Evolutionary conservation across 768 basidiomycete genomes (phyloP).

Genomic region (Lenzites betulinus): DNA sequence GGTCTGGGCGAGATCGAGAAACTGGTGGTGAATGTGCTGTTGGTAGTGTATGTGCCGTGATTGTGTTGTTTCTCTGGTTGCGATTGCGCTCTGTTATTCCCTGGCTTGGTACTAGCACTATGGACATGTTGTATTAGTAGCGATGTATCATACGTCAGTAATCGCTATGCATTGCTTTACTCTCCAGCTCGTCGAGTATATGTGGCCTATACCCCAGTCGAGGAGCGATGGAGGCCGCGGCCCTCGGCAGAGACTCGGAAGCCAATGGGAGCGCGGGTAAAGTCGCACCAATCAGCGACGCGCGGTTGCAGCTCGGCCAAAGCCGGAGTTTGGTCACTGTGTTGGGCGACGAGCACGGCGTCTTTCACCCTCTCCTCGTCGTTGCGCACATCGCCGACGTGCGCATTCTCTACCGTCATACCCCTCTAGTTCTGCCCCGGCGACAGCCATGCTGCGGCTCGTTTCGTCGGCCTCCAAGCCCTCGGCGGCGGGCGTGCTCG

Average conservation of each 20-base stretch:
- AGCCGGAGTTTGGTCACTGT: conserved; percentile 28
- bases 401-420: conserved; percentile 14
- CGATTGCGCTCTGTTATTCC: conserved; percentile 23
- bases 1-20: conserved; percentile 64
- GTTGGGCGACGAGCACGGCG: conserved; percentile 26
- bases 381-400: conserved; percentile 24
- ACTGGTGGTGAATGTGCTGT: conserved; percentile 71
- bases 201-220: neutral
- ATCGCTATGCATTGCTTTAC: conserved; percentile 3
- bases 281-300: conserved; percentile 18
- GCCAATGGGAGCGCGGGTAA: conserved; percentile 12
- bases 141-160: conserved; percentile 22
- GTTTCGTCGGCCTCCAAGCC: conserved; percentile 59
- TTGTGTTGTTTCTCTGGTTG: neutral
- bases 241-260: neutral
- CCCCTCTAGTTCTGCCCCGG: conserved; percentile 3
- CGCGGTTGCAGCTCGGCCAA: conserved; percentile 23
- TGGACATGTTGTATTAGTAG: conserved; percentile 21
- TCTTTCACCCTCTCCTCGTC: conserved; percentile 22
- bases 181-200: neutral
- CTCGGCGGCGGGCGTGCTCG: conserved; percentile 68
- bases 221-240: neutral
- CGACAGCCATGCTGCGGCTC: conserved; percentile 61
- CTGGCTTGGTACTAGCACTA: conserved; percentile 8
- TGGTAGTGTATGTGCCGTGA: conserved; percentile 69